Evolutionary conservation across 2,329 filamentous ascomycete species (phyloP).

Genomic region (Graphilbum fragrans): DNA sequence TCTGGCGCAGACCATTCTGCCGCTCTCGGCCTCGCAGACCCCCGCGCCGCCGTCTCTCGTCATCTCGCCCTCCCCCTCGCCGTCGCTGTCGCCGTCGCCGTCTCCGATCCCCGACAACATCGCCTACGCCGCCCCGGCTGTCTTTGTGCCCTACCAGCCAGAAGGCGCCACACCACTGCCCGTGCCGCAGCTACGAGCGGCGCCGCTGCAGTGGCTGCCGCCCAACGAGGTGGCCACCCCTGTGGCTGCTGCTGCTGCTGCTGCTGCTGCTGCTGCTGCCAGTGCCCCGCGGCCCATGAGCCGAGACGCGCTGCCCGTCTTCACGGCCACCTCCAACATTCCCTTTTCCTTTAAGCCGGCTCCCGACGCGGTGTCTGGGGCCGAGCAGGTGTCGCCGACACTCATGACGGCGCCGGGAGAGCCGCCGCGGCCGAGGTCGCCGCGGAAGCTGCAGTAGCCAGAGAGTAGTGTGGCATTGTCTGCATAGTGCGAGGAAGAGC

Average conservation of each 20-base stretch:
- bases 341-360: slow-evolving; percentile 22
- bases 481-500: not conserved
- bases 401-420: not conserved
- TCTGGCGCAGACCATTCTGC: not conserved
- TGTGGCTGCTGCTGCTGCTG: not conserved
- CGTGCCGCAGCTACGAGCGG: slow-evolving; percentile 18
- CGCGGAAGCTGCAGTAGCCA: not conserved
- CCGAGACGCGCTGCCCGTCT: slow-evolving; percentile 23
- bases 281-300: slow-evolving; percentile 22
- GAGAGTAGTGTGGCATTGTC: not conserved
- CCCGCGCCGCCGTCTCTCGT: not conserved
- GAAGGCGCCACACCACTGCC: slow-evolving; percentile 33
- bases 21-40: not conserved
- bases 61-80: slow-evolving; percentile 11
- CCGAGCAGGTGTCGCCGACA: too few species aligned
- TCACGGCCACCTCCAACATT: slow-evolving; percentile 31
- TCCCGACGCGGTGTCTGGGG: too few species aligned
- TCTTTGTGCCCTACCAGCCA: slow-evolving; percentile 44
- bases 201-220: slow-evolving; percentile 36
- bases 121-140: slow-evolving; percentile 16
- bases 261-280: slow-evolving; percentile 14
- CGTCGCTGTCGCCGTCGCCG: slow-evolving; percentile 5
- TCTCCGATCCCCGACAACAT: not conserved
- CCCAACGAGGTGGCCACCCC: slow-evolving; percentile 23
- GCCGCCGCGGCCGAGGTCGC: not conserved